phyloP scores from a whole-genome alignment of 1,284 basidiomycete species.

The Filobasidium uniguttulatum region DNA sequence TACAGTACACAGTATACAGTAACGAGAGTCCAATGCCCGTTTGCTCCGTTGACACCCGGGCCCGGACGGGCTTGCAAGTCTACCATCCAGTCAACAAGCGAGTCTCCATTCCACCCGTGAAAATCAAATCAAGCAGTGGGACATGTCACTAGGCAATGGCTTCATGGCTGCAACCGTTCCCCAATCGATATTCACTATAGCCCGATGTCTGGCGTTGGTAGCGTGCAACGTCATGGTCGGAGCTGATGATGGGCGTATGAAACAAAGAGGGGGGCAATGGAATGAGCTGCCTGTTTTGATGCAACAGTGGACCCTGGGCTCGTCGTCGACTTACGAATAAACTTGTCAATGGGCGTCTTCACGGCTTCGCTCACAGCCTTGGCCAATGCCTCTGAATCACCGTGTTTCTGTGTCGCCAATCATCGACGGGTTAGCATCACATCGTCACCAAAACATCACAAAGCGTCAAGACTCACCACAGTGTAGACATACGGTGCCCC shows the following conservation, averaged over 20 bases:
- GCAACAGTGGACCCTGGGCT: neutral
- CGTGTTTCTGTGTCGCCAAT: neutral
- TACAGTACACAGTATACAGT: no score
- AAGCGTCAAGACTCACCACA: constrained; percentile 17
- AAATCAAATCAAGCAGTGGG: neutral
- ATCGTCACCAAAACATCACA: no score
- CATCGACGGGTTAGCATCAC: no score
- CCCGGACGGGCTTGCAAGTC: no score
- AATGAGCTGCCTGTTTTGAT: no score
- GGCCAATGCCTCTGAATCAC: neutral
- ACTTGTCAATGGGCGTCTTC: neutral
- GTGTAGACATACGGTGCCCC: constrained; percentile 38
- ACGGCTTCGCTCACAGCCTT: neutral
- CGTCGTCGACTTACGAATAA: neutral
- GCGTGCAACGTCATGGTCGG: neutral
- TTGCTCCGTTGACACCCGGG: no score
- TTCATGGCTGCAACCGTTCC: neutral
- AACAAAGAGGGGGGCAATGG: no score
- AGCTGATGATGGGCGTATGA: neutral
- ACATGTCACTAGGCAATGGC: neutral
- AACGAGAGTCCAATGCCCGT: no score
- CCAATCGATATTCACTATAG: neutral
- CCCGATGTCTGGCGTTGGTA: neutral
- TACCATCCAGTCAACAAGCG: no score
- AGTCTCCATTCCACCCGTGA: no score